Conservation (phyloP, 805 yeast species). For the Yarrowia yakushimensis region DNA sequence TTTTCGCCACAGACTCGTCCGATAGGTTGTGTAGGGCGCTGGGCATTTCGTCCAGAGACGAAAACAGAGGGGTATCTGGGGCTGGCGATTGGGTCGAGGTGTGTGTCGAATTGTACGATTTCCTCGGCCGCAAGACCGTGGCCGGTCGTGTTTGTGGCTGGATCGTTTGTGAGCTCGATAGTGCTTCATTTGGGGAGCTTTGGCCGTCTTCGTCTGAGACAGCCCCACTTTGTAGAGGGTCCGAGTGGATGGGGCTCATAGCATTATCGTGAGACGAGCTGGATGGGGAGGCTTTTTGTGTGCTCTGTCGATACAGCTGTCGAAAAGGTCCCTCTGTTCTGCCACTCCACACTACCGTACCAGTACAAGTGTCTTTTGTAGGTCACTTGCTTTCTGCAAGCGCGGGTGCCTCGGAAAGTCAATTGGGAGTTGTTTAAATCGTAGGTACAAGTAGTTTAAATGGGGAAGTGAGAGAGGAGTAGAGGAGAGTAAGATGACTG, state of each 20-base stretch:
- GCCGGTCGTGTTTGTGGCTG: background rate
- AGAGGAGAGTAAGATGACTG: no score
- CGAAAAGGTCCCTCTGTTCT: no score
- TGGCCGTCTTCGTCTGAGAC: background rate
- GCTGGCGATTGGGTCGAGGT: background rate
- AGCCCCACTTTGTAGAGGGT: slow-evolving; percentile 3
- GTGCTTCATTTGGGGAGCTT: background rate
- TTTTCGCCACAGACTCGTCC: slow-evolving; percentile 37
- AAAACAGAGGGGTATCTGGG: background rate
- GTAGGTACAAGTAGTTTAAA: no score
- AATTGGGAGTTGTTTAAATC: no score
- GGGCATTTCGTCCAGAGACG: slow-evolving; percentile 33
- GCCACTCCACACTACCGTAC: no score
- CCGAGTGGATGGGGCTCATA: background rate
- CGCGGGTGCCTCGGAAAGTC: no score
- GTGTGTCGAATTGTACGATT: background rate
- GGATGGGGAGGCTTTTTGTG: background rate
- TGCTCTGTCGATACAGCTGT: background rate
- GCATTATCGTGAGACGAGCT: background rate
- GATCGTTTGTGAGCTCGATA: background rate
- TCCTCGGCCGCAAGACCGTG: background rate
- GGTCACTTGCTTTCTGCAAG: no score
- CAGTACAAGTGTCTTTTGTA: no score
- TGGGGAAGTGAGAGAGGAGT: no score
- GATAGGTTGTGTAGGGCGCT: slow-evolving; percentile 41